Base-by-base conservation (phyloP, 2,329 filamentous ascomycete species). In the Exutisphaerella laricina region DNA sequence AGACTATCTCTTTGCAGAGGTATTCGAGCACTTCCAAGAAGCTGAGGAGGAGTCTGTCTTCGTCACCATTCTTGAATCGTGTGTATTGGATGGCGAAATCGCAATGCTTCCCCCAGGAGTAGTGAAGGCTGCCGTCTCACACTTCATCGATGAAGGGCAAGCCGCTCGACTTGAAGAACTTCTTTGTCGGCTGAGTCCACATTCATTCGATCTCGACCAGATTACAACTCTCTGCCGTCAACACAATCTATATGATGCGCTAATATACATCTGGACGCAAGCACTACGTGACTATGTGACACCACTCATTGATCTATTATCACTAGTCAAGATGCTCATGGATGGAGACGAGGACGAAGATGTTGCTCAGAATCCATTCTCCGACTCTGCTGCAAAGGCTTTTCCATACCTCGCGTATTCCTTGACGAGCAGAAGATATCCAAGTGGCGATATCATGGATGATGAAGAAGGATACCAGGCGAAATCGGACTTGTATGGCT, bases 251-350 rank as follows among this genome's bases (percentile, higher is more conserved):
- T 98, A 96, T 60, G 94, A 98, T 65, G 94, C 92, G 2, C 77
- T 96, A 43, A 88, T 94, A 31, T 96, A 97, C 62, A 85, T 98
- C 42, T 98, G 92, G 92, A 97, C 94, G 48, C 84, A 87, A 63
- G 88, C 88, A 2, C 71, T 98, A 20, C 72, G 74, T 49, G 94
- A 98, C 64, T 96, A 94, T 58, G 82, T 96, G 49, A 94, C 89
- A 1, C 90, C 92, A 1, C 72, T 97, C 43, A 83, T 88, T 54
- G 88, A 96, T 48, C 75, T 98, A 2, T 70, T 94, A 36, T 70
- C 77, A 10, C 71, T 96, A 17, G 61, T 71, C 42, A 73, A 78
- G 43, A 63, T 70, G 26, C 63, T 70, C 17, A 72, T 75, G 6
- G 73, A 72, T 28, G 74, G 74, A 45, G 66, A 73, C 9, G 78